A percentile compares a stretch with the other conserved stretches of the same genome.
phyloP scores from a whole-genome alignment of 352 stramenopile species.

The Pythium periplocum region DNA sequence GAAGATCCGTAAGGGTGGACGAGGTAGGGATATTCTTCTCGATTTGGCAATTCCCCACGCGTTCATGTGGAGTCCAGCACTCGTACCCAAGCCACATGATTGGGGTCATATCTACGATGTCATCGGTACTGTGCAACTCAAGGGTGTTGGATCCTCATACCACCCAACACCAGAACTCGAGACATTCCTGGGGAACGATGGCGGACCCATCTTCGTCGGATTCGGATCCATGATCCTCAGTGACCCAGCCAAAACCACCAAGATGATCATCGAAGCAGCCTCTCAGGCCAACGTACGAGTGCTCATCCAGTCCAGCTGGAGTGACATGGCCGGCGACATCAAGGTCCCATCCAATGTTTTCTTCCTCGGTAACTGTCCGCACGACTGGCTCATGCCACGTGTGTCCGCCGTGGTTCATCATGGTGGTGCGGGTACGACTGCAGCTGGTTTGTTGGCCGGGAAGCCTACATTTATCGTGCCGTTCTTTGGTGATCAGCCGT shows the following conservation, averaged over 20 bases:
- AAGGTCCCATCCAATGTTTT: constrained; percentile 49
- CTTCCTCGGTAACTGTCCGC: constrained; percentile 47
- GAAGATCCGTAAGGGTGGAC: constrained; percentile 61
- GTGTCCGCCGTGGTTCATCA: constrained; percentile 26
- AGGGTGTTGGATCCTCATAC: constrained; percentile 36
- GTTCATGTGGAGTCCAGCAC: constrained; percentile 86
- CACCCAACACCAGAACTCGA: constrained; percentile 47
- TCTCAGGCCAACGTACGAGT: constrained; percentile 59
- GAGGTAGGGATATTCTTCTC: constrained; percentile 46
- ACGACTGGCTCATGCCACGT: constrained; percentile 9
- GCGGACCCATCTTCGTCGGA: constrained; percentile 89
- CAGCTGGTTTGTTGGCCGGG: constrained; percentile 84
- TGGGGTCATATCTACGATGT: constrained; percentile 88
- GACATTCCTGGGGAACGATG: constrained; percentile 53
- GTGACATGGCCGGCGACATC: constrained; percentile 53
- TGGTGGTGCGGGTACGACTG: constrained; percentile 87
- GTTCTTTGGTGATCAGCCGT: constrained; percentile 94
- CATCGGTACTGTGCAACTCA: constrained; percentile 75
- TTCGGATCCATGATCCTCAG: constrained; percentile 93
- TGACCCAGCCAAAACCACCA: constrained; percentile 55
- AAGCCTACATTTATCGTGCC: constrained; percentile 93
- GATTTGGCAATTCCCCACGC: constrained; percentile 76
- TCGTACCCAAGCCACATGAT: constrained; percentile 87
- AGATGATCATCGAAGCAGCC: constrained; percentile 85
- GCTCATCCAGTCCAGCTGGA: constrained; percentile 90